These are phyloP conservation scores for Colletotrichum truncatum DNA, from an alignment of 2,329 filamentous ascomycete genomes.

Conservation along the genomic window DNA sequence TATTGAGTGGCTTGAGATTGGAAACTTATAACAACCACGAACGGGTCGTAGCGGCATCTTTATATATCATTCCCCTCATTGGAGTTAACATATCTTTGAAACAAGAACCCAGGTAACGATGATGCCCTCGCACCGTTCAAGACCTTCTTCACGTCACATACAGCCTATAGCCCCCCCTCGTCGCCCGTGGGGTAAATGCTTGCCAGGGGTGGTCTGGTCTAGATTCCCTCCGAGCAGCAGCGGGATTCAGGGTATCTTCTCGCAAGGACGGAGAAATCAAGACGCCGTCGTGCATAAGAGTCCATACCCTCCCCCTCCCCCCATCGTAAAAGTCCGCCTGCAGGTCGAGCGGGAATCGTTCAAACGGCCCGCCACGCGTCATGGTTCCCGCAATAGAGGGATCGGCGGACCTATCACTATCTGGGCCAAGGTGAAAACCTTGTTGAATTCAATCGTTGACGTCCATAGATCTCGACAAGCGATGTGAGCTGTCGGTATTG, in stretches of 20 bases:
- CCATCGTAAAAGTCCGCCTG: background rate
- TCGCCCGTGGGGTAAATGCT: background rate
- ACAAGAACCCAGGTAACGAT: background rate
- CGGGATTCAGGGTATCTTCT: background rate
- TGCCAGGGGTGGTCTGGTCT: background rate
- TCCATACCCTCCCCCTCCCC: background rate
- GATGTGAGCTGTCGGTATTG: background rate
- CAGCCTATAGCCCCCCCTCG: background rate
- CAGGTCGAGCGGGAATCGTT: background rate
- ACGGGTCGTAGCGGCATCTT: background rate
- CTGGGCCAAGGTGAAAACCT: background rate
- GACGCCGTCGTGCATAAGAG: constrained; percentile 7
- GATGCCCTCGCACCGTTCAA: background rate
- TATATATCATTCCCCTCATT: background rate
- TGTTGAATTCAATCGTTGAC: background rate
- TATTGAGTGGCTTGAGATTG: too few relatives aligned
- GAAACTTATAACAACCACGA: too few relatives aligned
- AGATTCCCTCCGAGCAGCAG: background rate
- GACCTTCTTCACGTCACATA: background rate
- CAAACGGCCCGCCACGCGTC: constrained; percentile 5
- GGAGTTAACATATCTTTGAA: background rate
- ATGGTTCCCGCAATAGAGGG: background rate
- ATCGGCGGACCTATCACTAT: background rate
- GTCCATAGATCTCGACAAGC: background rate
- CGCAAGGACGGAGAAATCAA: background rate